These are phyloP conservation scores for Apiosordaria backusii DNA, from an alignment of 495 filamentous ascomycete genomes.

Conservation along the genomic window DNA sequence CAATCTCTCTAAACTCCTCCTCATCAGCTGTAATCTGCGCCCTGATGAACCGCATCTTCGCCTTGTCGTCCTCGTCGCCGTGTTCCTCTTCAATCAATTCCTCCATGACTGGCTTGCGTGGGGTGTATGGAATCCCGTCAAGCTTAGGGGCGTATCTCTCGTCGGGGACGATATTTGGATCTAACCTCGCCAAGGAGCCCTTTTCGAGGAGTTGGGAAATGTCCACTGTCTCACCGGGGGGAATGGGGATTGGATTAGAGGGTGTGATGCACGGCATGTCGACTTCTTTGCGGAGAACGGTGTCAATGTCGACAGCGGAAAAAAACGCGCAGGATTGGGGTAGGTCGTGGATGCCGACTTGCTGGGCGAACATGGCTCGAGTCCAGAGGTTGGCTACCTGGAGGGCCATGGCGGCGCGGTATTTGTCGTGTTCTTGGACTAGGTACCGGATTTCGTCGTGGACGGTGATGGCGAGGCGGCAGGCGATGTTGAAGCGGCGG, in stretches of 20 bases:
- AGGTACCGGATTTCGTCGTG: slow-evolving; percentile 98
- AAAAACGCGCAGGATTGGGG: slow-evolving; percentile 94
- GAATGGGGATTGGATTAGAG: slow-evolving; percentile 72
- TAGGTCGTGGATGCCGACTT: slow-evolving; percentile 92
- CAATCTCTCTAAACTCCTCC: slow-evolving; percentile 62
- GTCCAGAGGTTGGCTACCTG: slow-evolving; percentile 97
- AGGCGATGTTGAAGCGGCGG: slow-evolving; percentile 77
- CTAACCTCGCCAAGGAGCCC: slow-evolving; percentile 59
- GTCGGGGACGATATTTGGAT: slow-evolving; percentile 55
- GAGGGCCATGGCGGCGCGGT: slow-evolving; percentile 82
- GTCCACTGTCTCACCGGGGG: slow-evolving; percentile 80
- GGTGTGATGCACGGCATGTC: slow-evolving; percentile 97
- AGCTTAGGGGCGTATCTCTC: slow-evolving; percentile 45
- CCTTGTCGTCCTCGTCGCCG: slow-evolving; percentile 23
- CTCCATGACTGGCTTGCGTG: slow-evolving; percentile 77
- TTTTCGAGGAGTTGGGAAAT: slow-evolving; percentile 70
- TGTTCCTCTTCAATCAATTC: slow-evolving; percentile 45
- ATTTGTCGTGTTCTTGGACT: slow-evolving; percentile 79
- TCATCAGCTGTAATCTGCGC: slow-evolving; percentile 81
- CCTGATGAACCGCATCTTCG: slow-evolving; percentile 63
- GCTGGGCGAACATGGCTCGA: slow-evolving; percentile 91
- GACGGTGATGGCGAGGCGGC: slow-evolving; percentile 87
- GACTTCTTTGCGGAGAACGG: slow-evolving; percentile 92
- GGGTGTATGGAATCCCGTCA: slow-evolving; percentile 60
- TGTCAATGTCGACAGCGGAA: slow-evolving; percentile 90